phyloP scores from a whole-genome alignment of 805 yeast species.

The Metschnikowia hibisci region DNA sequence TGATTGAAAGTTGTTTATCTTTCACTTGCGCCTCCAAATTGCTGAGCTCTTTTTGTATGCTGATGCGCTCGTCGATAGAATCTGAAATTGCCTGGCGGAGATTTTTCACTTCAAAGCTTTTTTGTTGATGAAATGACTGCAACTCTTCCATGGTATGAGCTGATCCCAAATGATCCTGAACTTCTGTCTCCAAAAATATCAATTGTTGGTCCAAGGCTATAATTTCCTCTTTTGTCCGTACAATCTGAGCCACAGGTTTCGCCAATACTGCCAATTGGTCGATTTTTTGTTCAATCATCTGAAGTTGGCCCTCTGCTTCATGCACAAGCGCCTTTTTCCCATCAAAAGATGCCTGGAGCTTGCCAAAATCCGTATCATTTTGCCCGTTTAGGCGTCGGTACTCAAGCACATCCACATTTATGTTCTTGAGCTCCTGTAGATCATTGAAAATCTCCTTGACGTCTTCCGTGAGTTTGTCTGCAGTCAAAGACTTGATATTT shows the following conservation, averaged over 20 bases:
- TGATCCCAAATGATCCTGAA: conserved; percentile 35
- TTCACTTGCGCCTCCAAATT: conserved; percentile 48
- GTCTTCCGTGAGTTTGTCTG: conserved; percentile 27
- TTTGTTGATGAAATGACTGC: conserved; percentile 40
- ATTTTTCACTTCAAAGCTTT: conserved; percentile 36
- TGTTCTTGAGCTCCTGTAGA: conserved; percentile 26
- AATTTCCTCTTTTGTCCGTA: conserved; percentile 31
- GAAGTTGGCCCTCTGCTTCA: neutral
- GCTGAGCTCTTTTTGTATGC: conserved; percentile 39
- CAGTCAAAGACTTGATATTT: conserved; percentile 27
- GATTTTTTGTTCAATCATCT: neutral
- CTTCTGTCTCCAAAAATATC: conserved; percentile 27
- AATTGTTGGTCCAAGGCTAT: conserved; percentile 24
- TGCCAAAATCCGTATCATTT: neutral
- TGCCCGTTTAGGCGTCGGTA: conserved; percentile 21
- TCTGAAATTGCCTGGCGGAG: conserved; percentile 33
- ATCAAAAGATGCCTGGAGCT: neutral
- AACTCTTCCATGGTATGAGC: conserved; percentile 40
- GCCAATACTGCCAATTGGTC: conserved; percentile 16
- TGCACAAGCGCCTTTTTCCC: neutral
- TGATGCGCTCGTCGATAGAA: conserved; percentile 41
- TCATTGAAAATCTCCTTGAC: conserved; percentile 31
- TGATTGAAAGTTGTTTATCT: conserved; percentile 50
- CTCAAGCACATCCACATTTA: conserved; percentile 27
- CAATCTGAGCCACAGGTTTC: conserved; percentile 31